Evolutionary conservation across 345 rosid genomes (phyloP).

Genomic region (Arabis hirsuta): DNA sequence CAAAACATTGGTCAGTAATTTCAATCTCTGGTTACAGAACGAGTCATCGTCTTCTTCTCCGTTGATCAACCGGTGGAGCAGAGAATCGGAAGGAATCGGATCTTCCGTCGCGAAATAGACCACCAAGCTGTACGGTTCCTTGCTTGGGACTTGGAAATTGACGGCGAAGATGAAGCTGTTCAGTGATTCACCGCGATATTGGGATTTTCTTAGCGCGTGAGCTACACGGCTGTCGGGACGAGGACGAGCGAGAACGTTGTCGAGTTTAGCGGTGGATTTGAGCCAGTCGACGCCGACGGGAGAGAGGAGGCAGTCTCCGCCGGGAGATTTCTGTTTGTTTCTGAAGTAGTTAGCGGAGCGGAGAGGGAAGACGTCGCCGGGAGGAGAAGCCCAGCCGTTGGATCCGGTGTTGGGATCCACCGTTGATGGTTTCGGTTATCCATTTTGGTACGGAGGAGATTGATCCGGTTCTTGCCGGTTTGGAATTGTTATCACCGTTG

Average conservation of each 20-base stretch:
- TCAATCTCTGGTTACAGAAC: constrained; percentile 69
- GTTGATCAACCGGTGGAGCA: constrained; percentile 62
- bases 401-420: background rate
- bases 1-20: constrained; percentile 69
- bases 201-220: constrained; percentile 55
- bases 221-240: constrained; percentile 77
- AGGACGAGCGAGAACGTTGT: constrained; percentile 68
- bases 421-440: no score
- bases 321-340: no score
- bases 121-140: constrained; percentile 67
- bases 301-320: no score
- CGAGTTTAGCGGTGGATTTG: constrained; percentile 60
- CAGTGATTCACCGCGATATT: constrained; percentile 58
- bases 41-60: constrained; percentile 51
- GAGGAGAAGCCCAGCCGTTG: background rate
- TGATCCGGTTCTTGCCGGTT: constrained; percentile 35
- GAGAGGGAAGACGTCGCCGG: background rate
- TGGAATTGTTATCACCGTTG: constrained; percentile 27
- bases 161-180: constrained; percentile 74
- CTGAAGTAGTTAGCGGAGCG: no score
- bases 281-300: constrained; percentile 59
- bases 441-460: background rate
- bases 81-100: constrained; percentile 58
- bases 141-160: constrained; percentile 70
- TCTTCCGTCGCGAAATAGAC: constrained; percentile 68